Evolutionary conservation across 495 filamentous ascomycete genomes (phyloP).

Genomic region (Aspergillus olivimuriae): DNA sequence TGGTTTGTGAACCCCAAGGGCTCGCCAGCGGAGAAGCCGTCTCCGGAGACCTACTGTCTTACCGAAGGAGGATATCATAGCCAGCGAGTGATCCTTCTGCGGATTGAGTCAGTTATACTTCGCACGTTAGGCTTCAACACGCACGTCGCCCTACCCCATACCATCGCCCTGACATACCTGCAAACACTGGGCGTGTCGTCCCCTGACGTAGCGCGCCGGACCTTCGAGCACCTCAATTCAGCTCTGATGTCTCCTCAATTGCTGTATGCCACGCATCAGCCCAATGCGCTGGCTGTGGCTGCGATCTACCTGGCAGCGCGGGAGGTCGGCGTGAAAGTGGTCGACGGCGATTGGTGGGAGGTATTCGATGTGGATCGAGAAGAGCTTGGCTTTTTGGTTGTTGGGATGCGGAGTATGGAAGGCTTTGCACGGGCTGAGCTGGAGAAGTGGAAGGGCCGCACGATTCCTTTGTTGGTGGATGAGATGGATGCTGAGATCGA

Average conservation of each 20-base stretch:
- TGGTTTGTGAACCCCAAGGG: constrained; percentile 39
- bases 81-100: constrained; percentile 55
- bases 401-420: constrained; percentile 75
- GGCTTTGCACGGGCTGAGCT: constrained; percentile 56
- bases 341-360: constrained; percentile 89
- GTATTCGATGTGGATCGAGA: constrained; percentile 97
- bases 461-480: constrained; percentile 40
- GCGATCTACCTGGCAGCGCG: constrained; percentile 85
- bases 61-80: constrained; percentile 64
- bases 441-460: constrained; percentile 36
- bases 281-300: constrained; percentile 74
- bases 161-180: constrained; percentile 86
- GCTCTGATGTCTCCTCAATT: constrained; percentile 80
- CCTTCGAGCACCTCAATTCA: constrained; percentile 74
- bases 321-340: constrained; percentile 69
- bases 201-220: constrained; percentile 49
- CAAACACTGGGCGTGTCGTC: constrained; percentile 67
- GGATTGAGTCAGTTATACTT: constrained; percentile 68
- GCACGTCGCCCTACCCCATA: constrained; percentile 77
- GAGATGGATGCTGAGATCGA: constrained; percentile 58
- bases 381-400: constrained; percentile 88
- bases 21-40: constrained; percentile 23
- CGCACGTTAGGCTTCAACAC: constrained; percentile 73
- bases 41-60: constrained; percentile 61
- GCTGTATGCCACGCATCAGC: constrained; percentile 88